These are phyloP conservation scores for Teunomyces lycoperdinae DNA, from an alignment of 805 yeast species.

Conservation along the genomic window DNA sequence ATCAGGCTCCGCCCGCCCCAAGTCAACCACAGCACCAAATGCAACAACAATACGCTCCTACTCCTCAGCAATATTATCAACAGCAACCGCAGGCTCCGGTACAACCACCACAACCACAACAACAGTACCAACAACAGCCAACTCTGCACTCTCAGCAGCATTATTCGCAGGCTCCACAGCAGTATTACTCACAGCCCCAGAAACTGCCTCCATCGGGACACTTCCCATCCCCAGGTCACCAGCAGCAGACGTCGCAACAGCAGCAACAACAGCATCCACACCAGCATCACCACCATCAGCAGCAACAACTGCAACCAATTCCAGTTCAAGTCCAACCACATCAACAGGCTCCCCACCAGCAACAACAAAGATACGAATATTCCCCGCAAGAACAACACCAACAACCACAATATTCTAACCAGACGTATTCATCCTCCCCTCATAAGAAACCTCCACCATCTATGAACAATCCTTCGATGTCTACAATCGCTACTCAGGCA, in stretches of 20 bases:
- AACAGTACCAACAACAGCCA: slow-evolving; percentile 10
- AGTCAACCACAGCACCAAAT: slow-evolving; percentile 8
- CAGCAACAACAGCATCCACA: slow-evolving; percentile 16
- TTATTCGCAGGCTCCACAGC: slow-evolving; percentile 9
- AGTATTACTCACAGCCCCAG: slow-evolving; percentile 10
- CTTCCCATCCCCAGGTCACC: slow-evolving; percentile 6
- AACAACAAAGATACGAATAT: slow-evolving; percentile 11
- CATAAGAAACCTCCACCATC: slow-evolving; percentile 20
- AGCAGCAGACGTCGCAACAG: slow-evolving; percentile 3
- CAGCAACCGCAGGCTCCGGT: slow-evolving; percentile 9
- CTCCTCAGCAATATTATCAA: slow-evolving; percentile 9
- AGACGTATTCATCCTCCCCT: slow-evolving; percentile 5
- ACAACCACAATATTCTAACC: slow-evolving; percentile 3
- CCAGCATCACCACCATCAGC: slow-evolving; percentile 11
- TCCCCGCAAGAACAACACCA: slow-evolving; percentile 10
- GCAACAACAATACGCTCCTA: slow-evolving; percentile 3
- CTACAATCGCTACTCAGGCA: slow-evolving; percentile 2
- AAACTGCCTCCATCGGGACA: slow-evolving; percentile 10
- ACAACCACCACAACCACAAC: background rate
- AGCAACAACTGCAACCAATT: slow-evolving; percentile 11
- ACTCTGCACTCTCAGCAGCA: slow-evolving; percentile 16
- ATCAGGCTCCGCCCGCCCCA: slow-evolving; percentile 12
- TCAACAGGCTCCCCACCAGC: slow-evolving; percentile 7
- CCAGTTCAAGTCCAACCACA: slow-evolving; percentile 8
- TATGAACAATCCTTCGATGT: slow-evolving; percentile 1